These are phyloP conservation scores for Chenopodium suecicum DNA, from an alignment of 148 eudicot species.

Conservation along the genomic window DNA sequence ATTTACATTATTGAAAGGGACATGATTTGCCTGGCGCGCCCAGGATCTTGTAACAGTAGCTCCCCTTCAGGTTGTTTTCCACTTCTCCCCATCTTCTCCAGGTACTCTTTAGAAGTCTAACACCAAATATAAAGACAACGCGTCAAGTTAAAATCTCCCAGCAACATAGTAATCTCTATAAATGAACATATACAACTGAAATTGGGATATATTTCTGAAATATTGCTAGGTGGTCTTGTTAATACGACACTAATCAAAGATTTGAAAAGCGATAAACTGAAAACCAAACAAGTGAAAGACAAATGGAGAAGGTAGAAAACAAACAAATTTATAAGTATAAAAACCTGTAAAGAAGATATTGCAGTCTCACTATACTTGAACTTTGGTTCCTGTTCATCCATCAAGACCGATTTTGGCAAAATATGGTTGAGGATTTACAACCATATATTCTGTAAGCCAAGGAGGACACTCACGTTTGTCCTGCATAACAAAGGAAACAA, in stretches of 20 bases:
- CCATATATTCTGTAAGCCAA: constrained; percentile 7
- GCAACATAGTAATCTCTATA: neutral
- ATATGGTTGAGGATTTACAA: neutral
- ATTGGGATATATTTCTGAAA: neutral
- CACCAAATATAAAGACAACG: constrained; percentile 10
- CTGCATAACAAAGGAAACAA: constrained; percentile 50
- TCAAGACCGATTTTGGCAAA: constrained; percentile 63
- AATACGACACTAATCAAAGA: neutral
- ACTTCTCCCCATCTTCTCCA: constrained; percentile 82
- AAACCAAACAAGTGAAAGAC: constrained; percentile 1
- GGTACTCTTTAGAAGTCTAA: constrained; percentile 60
- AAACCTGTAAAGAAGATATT: constrained; percentile 77
- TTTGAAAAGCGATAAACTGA: neutral
- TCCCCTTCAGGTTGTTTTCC: constrained; percentile 77
- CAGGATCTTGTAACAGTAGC: constrained; percentile 91
- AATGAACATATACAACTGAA: neutral
- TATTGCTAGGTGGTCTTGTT: neutral
- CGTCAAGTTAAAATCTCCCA: neutral
- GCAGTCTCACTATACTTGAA: constrained; percentile 82
- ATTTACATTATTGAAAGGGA: constrained; percentile 64
- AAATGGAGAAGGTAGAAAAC: no score
- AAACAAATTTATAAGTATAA: neutral
- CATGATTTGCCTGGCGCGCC: constrained; percentile 95
- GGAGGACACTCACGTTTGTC: constrained; percentile 71
- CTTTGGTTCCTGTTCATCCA: constrained; percentile 80